Evolutionary conservation across 2,329 filamentous ascomycete species (phyloP), one percentile per base, ranked within the genome.

Genomic region (Zymoseptoria crescenta): DNA sequence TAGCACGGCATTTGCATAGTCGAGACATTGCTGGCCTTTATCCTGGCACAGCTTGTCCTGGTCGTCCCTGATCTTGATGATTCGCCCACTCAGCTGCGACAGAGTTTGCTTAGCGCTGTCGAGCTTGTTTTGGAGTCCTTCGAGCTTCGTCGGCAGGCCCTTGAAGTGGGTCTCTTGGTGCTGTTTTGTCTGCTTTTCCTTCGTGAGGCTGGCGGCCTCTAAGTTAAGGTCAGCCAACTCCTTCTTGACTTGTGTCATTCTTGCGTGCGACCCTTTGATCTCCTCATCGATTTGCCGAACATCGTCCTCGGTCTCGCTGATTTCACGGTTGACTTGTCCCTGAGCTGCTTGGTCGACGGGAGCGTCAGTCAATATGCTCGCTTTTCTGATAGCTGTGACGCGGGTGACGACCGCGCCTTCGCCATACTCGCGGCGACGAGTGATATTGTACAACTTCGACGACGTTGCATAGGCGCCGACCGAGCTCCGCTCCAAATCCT

Each of bases 341-440:
- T 88, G 90, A 41, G 77, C 86, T 21, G 82, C 77, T 3, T 76
- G 75, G 69, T 96, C 89, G 6, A 91, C 81, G 2, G 89, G 87
- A 62, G 89, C 85, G 52, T 91, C 85, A 0, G 86, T 91, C 86
- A 94, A 96, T 68, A 82, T 83, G 41, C 71, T 77, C 4, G 90
- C 90, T 1, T 74, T 74, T 16, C 73, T 77, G 13, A 96, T 76
- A 56, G 77, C 77, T 41, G 79, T 82, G 13, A 88, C 85, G 21
- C 80, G 79, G 0, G 88, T 91, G 1, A 89, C 90, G 53, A 83
- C 83, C 13, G 87, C 90, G 53, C 81, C 77, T 1, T 85, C 82
- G 1, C 90, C 91, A 73, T 96, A 96, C 71, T 97, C 93, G 64
- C 79, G 81, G 53, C 93, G 86, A 16, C 88, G 84, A 5, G 79